Conservation (phyloP, 805 yeast species). For the Suhomyces vadensis region DNA sequence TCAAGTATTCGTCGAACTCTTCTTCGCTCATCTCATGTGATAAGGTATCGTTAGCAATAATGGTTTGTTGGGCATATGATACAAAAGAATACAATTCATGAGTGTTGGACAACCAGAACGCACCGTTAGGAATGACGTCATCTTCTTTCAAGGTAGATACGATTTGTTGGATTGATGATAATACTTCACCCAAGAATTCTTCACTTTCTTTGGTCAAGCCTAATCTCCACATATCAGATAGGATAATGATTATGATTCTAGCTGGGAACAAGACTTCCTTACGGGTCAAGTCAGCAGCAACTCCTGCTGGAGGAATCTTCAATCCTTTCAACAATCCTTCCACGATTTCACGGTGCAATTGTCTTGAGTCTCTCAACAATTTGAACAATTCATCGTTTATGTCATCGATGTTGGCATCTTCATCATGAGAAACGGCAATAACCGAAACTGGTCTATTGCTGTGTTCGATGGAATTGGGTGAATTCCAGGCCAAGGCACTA, state of each 20-base stretch:
- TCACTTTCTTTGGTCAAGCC: slow-evolving; percentile 93
- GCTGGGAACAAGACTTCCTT: slow-evolving; percentile 96
- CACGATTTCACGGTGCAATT: slow-evolving; percentile 78
- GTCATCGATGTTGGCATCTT: slow-evolving; percentile 58
- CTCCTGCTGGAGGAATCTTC: slow-evolving; percentile 82
- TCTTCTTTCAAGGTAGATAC: slow-evolving; percentile 81
- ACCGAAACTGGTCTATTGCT: slow-evolving; percentile 61
- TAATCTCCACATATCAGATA: slow-evolving; percentile 97
- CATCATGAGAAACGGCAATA: slow-evolving; percentile 56
- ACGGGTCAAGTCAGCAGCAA: slow-evolving; percentile 76
- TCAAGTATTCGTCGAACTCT: slow-evolving; percentile 87
- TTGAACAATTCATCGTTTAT: slow-evolving; percentile 75
- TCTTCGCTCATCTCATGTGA: slow-evolving; percentile 83
- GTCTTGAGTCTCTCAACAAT: slow-evolving; percentile 67
- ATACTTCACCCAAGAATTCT: slow-evolving; percentile 83
- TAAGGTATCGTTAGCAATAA: slow-evolving; percentile 77
- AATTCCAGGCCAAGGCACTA: slow-evolving; percentile 39
- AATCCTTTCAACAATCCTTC: slow-evolving; percentile 83
- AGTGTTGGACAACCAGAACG: slow-evolving; percentile 96
- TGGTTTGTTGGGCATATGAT: slow-evolving; percentile 89
- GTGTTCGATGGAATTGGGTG: slow-evolving; percentile 38
- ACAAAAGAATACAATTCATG: slow-evolving; percentile 95
- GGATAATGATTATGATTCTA: slow-evolving; percentile 84
- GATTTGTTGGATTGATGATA: slow-evolving; percentile 81
- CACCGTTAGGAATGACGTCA: slow-evolving; percentile 86